Base-by-base conservation (phyloP, 1,139 yeast genomes). In the Taphrina confusa region DNA sequence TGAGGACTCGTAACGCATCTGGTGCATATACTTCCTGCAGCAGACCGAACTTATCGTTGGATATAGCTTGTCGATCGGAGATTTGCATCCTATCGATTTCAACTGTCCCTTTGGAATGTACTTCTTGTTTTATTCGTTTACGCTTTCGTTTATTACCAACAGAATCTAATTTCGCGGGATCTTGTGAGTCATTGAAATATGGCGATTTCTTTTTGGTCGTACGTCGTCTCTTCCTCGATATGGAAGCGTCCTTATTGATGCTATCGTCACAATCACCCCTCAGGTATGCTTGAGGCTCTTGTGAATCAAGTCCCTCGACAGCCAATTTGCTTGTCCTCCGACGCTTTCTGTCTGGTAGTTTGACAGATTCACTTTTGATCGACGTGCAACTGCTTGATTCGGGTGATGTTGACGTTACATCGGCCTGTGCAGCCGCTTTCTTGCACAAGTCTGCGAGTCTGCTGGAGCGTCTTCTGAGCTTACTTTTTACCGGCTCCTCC, bases 1-100 rank as follows among this genome's bases (percentile, higher is more conserved):
- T 45, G 25, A 45, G 6, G 34, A 45, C 50, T 18, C 50, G 50
- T 14, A 45, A 25, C 3, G 50, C 37, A 14, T 45, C 50, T 5
- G 34, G 50, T 4, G 50, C 50, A 25, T 45, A 45, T 11, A 45
- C 36, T 18, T 45, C 50, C n/a, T 45, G 50, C 9, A 30, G 25
- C 25, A 45, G 14, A 14, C 50, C 50, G n/a, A 45, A 45, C 8
- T 6, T 12, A 14, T 45, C 25, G n/a, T 30, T 37, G 1, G 34
- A 45, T 22, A 45, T 14, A 8, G 50, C 37, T 28, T 30, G 50
- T 22, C 50, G 36, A 30, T 30, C 25, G 8, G 25, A 45, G 1
- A 30, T 45, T 14, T 28, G 37, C 23, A 18, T 25, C 5, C 22
- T 12, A 16, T 5, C 23, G 36, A 9, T 37, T n/a, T 45, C 50